Conservation (phyloP, 148 eudicot genomes). For the Camellia granthamiana region DNA sequence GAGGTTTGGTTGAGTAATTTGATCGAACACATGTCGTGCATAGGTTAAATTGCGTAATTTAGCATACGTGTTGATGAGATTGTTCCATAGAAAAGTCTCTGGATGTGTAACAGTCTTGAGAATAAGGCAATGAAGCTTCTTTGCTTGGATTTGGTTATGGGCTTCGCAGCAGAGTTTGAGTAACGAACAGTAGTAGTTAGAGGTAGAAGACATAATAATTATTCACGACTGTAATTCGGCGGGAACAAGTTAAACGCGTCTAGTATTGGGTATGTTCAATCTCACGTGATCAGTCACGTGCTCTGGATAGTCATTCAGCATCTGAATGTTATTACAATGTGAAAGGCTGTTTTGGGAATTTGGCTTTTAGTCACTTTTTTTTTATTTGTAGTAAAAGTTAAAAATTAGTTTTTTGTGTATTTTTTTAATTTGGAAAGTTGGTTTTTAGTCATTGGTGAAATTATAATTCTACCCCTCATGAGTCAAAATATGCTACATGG, state of each 20-base stretch:
- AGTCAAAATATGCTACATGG: too few relatives aligned
- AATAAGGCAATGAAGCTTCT: slow-evolving; percentile 50
- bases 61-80: slow-evolving; percentile 38
- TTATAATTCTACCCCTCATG: too few relatives aligned
- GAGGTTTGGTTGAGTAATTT: slow-evolving; percentile 58
- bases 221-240: slow-evolving; percentile 23
- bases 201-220: slow-evolving; percentile 33
- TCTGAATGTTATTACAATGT: background rate
- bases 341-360: too few relatives aligned
- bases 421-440: too few relatives aligned
- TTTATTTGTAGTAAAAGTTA: too few relatives aligned
- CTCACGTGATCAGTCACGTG: slow-evolving; percentile 1
- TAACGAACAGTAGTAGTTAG: slow-evolving; percentile 54
- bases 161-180: slow-evolving; percentile 72
- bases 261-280: background rate
- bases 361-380: too few relatives aligned
- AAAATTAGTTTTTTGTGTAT: too few relatives aligned
- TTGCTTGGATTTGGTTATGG: slow-evolving; percentile 42
- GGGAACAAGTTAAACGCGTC: slow-evolving; percentile 19
- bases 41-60: slow-evolving; percentile 32
- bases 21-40: slow-evolving; percentile 83
- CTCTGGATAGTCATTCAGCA: background rate
- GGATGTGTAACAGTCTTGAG: slow-evolving; percentile 46
- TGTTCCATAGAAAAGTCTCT: slow-evolving; percentile 59
- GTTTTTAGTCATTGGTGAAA: too few relatives aligned